Conservation (phyloP, 352 stramenopile species). For the Globisporangium parvum region DNA sequence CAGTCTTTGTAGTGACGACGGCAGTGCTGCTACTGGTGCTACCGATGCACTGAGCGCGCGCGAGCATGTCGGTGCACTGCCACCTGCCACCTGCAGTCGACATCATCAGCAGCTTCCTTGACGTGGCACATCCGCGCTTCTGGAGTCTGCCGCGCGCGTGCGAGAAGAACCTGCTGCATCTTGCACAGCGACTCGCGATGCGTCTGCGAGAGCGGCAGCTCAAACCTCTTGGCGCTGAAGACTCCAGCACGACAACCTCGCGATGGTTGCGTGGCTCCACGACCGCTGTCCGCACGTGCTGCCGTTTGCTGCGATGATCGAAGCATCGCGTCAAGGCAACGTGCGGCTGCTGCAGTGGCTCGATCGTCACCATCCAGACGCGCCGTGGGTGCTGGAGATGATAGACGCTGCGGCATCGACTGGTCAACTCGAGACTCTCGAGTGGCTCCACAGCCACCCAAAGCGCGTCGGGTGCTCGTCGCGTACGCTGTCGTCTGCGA, state of each 20-base stretch:
- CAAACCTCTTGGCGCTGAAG: no score
- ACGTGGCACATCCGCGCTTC: no score
- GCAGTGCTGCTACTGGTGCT: no score
- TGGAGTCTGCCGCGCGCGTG: no score
- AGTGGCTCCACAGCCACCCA: neutral
- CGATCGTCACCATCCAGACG: neutral
- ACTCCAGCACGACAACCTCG: slow-evolving; percentile 1
- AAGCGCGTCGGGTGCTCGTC: neutral
- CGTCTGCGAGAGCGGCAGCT: no score
- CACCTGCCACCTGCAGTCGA: no score
- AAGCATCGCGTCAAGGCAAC: neutral
- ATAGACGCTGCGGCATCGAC: slow-evolving; percentile 4
- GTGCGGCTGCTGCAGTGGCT: slow-evolving; percentile 1
- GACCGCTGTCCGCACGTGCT: neutral
- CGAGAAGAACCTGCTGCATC: no score
- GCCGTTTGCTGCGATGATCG: neutral
- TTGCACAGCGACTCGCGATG: no score
- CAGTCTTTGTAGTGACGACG: no score
- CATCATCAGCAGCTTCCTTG: no score
- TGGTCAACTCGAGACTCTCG: neutral
- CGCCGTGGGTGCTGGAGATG: neutral
- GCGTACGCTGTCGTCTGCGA: neutral
- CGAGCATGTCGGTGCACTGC: no score
- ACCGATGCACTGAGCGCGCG: no score
- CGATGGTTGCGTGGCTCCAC: slow-evolving; percentile 1